Conservation (phyloP, 192 early-diverging fungal species). For the Coemansia sp. region DNA sequence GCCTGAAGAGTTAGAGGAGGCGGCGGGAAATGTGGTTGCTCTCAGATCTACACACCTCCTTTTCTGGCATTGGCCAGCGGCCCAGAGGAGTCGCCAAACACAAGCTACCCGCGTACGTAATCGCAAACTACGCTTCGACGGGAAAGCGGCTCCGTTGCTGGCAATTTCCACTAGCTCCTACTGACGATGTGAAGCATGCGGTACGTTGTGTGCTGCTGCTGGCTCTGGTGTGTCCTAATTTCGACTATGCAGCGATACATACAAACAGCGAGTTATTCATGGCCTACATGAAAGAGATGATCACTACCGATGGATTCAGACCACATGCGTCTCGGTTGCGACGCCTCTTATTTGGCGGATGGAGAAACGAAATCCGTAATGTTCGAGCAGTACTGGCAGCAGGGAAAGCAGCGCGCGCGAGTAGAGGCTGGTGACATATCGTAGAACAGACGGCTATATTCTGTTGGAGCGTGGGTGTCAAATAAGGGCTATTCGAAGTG, state of each 20-base stretch:
- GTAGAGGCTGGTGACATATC: neutral
- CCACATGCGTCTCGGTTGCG: neutral
- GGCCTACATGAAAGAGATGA: neutral
- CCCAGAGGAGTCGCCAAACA: neutral
- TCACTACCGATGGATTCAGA: neutral
- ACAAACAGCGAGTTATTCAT: neutral
- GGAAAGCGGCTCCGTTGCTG: neutral
- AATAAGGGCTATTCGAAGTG: neutral
- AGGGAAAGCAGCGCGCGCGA: neutral
- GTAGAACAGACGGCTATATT: too few species aligned
- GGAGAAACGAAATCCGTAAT: neutral
- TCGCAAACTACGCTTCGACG: neutral
- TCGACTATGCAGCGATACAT: neutral
- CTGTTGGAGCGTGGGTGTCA: neutral
- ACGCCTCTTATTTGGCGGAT: neutral
- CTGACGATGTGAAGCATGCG: neutral
- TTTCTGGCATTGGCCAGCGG: neutral
- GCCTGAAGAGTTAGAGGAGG: too few species aligned
- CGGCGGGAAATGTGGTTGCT: neutral
- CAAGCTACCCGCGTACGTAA: neutral
- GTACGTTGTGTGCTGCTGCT: neutral
- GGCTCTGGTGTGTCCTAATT: neutral
- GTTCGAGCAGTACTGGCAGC: neutral
- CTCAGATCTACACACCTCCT: neutral
- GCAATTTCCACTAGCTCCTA: neutral